phyloP scores from a whole-genome alignment of 768 basidiomycete genomes.

The Naganishia vaughanmartiniae region DNA sequence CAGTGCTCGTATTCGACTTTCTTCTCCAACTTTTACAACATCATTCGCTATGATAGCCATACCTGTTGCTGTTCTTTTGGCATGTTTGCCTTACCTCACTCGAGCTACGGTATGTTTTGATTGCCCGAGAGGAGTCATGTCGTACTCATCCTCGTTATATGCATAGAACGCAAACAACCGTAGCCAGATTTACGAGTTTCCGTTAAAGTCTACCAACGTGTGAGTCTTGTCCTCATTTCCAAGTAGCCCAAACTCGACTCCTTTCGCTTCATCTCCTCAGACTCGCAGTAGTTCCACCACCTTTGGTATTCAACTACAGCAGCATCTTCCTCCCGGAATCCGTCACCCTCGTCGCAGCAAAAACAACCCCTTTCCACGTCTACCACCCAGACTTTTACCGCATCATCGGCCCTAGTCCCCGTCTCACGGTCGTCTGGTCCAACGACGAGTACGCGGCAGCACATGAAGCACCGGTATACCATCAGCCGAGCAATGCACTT shows the following conservation, averaged over 20 bases:
- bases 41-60: not conserved
- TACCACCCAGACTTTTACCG: slow-evolving; percentile 61
- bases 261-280: not conserved
- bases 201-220: slow-evolving; percentile 9
- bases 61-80: not conserved
- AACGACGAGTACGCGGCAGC: slow-evolving; percentile 68
- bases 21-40: too few species aligned
- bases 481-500: slow-evolving; percentile 63
- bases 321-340: slow-evolving; percentile 60
- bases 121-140: not conserved
- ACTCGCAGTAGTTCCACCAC: slow-evolving; percentile 11
- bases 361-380: slow-evolving; percentile 57
- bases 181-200: slow-evolving; percentile 18
- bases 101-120: not conserved
- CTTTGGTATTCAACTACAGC: slow-evolving; percentile 4
- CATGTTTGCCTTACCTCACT: slow-evolving; percentile 4
- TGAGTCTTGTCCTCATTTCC: not conserved
- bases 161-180: not conserved
- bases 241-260: not conserved
- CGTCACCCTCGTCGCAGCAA: slow-evolving; percentile 58
- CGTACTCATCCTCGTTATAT: not conserved
- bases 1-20: too few species aligned
- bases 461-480: slow-evolving; percentile 71
- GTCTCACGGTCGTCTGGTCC: slow-evolving; percentile 62
- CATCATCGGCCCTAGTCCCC: slow-evolving; percentile 62